These are phyloP conservation scores for Echeveria elegans DNA, from an alignment of 164 flowering plant species.

Conservation along the genomic window DNA sequence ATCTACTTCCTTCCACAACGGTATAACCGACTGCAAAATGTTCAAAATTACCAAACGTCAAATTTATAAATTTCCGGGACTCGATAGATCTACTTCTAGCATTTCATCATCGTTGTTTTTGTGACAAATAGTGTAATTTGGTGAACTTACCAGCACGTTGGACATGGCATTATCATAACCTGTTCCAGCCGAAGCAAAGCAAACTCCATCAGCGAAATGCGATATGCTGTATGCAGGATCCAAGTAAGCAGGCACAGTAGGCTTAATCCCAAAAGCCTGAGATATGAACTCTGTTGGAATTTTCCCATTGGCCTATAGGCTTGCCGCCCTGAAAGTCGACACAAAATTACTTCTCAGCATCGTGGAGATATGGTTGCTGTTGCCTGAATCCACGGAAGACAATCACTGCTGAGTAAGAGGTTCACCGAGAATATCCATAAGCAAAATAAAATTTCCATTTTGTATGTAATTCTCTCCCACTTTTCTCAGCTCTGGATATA, in stretches of 20 bases:
- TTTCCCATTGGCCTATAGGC: conserved; percentile 8
- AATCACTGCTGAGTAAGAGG: conserved; percentile 3
- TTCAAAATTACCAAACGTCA: no score
- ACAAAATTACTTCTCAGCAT: conserved; percentile 4
- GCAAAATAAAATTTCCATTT: neutral
- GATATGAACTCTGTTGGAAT: conserved; percentile 8
- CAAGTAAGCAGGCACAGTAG: conserved; percentile 8
- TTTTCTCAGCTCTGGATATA: neutral
- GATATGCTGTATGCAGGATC: conserved; percentile 8
- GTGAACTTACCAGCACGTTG: conserved; percentile 1
- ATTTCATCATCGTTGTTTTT: neutral
- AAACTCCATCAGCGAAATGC: conserved; percentile 5
- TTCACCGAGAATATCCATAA: neutral
- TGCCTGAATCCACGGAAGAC: conserved; percentile 10
- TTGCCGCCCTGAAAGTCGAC: conserved; percentile 6
- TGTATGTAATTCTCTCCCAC: neutral
- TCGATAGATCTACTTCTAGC: no score
- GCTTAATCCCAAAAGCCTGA: conserved; percentile 10
- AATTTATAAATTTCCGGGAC: no score
- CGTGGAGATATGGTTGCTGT: conserved; percentile 3
- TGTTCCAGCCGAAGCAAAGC: conserved; percentile 10
- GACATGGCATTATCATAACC: conserved; percentile 9
- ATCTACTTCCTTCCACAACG: conserved; percentile 50
- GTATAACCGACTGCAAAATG: conserved; percentile 9
- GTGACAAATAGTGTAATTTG: neutral